Evolutionary conservation across 768 basidiomycete genomes (phyloP).

Genomic region (Termitomyces sp.): DNA sequence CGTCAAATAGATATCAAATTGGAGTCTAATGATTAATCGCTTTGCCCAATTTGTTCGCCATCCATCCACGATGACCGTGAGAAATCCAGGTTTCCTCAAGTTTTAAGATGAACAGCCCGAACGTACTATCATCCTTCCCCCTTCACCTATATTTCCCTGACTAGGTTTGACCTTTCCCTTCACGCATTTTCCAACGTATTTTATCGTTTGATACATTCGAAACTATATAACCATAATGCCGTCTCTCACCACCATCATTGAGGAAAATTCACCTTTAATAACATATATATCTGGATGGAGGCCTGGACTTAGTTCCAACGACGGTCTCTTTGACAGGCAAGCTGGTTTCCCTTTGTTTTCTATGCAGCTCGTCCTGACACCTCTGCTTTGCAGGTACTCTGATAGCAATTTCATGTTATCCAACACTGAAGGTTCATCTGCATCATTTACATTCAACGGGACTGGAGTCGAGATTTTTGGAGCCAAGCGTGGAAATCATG

Average conservation of each 20-base stretch:
- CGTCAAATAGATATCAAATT: neutral
- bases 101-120: neutral
- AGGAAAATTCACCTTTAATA: conserved; percentile 17
- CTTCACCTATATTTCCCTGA: neutral
- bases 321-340: conserved; percentile 4
- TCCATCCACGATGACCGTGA: neutral
- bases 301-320: conserved; percentile 4
- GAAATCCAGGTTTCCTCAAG: neutral
- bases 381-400: conserved; percentile 23
- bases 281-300: conserved; percentile 10
- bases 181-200: neutral
- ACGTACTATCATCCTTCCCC: neutral
- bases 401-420: conserved; percentile 36
- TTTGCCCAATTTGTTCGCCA: neutral
- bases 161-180: neutral
- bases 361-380: neutral
- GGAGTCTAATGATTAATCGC: neutral
- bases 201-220: neutral
- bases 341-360: conserved; percentile 1
- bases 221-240: conserved; percentile 6
- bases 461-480: conserved; percentile 46
- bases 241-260: conserved; percentile 9
- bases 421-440: conserved; percentile 23
- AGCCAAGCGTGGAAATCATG: conserved; percentile 42
- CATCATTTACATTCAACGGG: conserved; percentile 43